Base-by-base conservation (phyloP, 2,329 filamentous ascomycete species). In the Sclerotinia trifoliorum region DNA sequence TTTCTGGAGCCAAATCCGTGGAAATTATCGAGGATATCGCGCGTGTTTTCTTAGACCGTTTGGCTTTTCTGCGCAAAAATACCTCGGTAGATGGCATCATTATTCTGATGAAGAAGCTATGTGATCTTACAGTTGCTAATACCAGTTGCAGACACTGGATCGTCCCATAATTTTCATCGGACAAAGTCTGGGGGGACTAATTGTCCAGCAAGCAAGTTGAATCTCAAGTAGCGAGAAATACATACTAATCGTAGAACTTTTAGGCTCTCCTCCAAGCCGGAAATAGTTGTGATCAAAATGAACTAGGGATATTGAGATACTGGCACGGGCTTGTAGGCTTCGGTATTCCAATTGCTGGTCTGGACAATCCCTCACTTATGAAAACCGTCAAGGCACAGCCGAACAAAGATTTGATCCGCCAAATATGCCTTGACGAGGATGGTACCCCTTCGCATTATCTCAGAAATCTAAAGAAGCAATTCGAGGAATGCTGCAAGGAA, bases 151-250 rank as follows among this genome's bases (percentile, higher is more conserved):
- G 66, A 68, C 66, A 5, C 51, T 10, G 48, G n/a, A 44, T 21
- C 60, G 51, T 7, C 66, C 66, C 6, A 68, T 68, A 11, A 65
- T 68, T 5, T 68, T 68, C 13, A 68, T 68, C n/a, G 66, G 66
- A 7, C 60, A 68, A 19, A 68, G 66, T 44, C 60, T 68, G 2
- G 66, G 66, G 10, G 66, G 66, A 2, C 29, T 68, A 7, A 56
- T 68, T 26, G 44, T 68, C 5, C 58, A 68, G 39, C 60, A 64
- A 5, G 66, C 51, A 32, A 32, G 35, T 54, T 10, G 17, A 4
- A 1, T 19, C 44, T 24, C 11, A 15, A 10, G 2, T 13, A 21
- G 5, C 11, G 15, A 5, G 15, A 11, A 26, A 13, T 3, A n/a
- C 2, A 15, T 60, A 21, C 29, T 49, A 5, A 66, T 29, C 3